Conservation (phyloP, 805 yeast species). For the Isabelozyma gotoi region DNA sequence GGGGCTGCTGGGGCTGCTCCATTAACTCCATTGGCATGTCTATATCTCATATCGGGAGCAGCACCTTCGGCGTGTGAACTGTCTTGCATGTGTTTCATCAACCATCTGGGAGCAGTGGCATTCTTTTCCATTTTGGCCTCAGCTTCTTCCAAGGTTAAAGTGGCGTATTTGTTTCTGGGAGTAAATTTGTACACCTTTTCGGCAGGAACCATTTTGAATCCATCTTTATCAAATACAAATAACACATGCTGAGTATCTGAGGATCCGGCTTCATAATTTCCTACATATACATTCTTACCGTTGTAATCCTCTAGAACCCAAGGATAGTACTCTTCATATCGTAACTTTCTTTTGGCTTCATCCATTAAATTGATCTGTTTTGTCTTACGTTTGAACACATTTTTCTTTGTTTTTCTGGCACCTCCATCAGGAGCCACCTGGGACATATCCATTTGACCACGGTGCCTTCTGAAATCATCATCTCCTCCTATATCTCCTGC, state of each 20-base stretch:
- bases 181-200: slow-evolving; percentile 93
- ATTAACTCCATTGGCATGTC: slow-evolving; percentile 17
- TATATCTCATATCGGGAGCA: slow-evolving; percentile 50
- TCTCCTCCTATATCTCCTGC: slow-evolving; percentile 13
- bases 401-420: slow-evolving; percentile 64
- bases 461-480: slow-evolving; percentile 9
- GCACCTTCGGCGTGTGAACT: slow-evolving; percentile 47
- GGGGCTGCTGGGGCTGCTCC: slow-evolving; percentile 6
- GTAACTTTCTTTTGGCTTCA: slow-evolving; percentile 75
- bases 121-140: slow-evolving; percentile 90
- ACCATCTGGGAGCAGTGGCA: slow-evolving; percentile 83
- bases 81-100: slow-evolving; percentile 83
- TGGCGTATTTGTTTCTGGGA: slow-evolving; percentile 89
- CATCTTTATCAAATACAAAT: slow-evolving; percentile 79
- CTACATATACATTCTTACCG: slow-evolving; percentile 92
- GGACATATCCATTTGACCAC: slow-evolving; percentile 44
- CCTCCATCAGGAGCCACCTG: slow-evolving; percentile 93
- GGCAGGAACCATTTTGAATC: slow-evolving; percentile 92
- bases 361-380: slow-evolving; percentile 79
- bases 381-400: slow-evolving; percentile 71
- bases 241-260: slow-evolving; percentile 80
- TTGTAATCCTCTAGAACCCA: slow-evolving; percentile 98
- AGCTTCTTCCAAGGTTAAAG: slow-evolving; percentile 93
- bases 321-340: slow-evolving; percentile 96
- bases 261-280: slow-evolving; percentile 88